Evolutionary conservation across 768 basidiomycete genomes (phyloP).

Genomic region (Collybiopsis confluens): DNA sequence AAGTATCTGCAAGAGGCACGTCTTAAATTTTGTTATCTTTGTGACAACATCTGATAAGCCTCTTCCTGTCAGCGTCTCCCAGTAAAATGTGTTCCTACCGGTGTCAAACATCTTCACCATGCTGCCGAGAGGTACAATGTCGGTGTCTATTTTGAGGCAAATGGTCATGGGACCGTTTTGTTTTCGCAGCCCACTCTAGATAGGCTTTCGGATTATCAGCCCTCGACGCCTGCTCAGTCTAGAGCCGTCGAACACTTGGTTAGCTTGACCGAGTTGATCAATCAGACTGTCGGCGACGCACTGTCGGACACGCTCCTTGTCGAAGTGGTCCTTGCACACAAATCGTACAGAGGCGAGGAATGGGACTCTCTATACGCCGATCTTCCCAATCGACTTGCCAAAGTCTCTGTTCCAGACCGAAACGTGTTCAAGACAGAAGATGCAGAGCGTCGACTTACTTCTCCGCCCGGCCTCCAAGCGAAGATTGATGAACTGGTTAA

Average conservation of each 20-base stretch:
- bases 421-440: slow-evolving; percentile 86
- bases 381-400: slow-evolving; percentile 91
- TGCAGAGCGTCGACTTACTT: slow-evolving; percentile 85
- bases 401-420: slow-evolving; percentile 83
- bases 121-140: slow-evolving; percentile 92
- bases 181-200: slow-evolving; percentile 78
- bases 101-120: slow-evolving; percentile 97
- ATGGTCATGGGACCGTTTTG: slow-evolving; percentile 96
- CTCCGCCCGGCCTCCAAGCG: slow-evolving; percentile 73
- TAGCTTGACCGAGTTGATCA: slow-evolving; percentile 81
- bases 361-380: slow-evolving; percentile 96
- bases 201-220: slow-evolving; percentile 56
- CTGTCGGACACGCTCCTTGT: slow-evolving; percentile 95
- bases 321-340: slow-evolving; percentile 86
- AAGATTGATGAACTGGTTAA: slow-evolving; percentile 78
- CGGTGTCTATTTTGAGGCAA: slow-evolving; percentile 99
- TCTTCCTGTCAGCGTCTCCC: slow-evolving; percentile 69
- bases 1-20: slow-evolving; percentile 81
- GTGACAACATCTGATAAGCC: not conserved
- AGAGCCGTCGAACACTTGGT: slow-evolving; percentile 74
- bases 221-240: slow-evolving; percentile 78
- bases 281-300: slow-evolving; percentile 98
- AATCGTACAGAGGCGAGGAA: slow-evolving; percentile 73
- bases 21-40: slow-evolving; percentile 9
- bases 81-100: slow-evolving; percentile 92